These are phyloP conservation scores for Sutorius australiensis DNA, from an alignment of 768 basidiomycete species.

Conservation along the genomic window DNA sequence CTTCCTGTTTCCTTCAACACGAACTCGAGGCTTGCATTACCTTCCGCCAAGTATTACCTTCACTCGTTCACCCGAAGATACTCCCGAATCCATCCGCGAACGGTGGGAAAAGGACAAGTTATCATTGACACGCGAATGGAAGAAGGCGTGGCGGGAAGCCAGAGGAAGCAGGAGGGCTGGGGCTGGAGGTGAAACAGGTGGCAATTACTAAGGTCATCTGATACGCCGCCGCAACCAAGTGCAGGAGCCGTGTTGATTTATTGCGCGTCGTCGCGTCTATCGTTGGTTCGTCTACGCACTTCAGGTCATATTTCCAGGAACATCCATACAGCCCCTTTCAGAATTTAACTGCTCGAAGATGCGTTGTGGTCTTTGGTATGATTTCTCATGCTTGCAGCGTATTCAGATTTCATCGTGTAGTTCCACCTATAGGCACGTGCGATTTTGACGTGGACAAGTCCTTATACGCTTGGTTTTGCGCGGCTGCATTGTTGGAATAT, in stretches of 20 bases:
- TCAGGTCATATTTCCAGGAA: not conserved
- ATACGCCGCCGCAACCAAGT: not conserved
- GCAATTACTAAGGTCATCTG: constrained; percentile 6
- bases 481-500: not conserved
- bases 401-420: not conserved
- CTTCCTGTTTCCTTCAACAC: constrained; percentile 32
- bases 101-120: constrained; percentile 69
- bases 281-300: not conserved
- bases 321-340: not conserved
- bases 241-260: not conserved
- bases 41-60: constrained; percentile 20
- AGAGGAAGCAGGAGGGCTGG: constrained; percentile 57
- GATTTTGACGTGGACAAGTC: not conserved
- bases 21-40: constrained; percentile 49
- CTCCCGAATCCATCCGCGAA: constrained; percentile 48
- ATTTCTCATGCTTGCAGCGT: not conserved
- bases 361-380: not conserved
- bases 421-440: not conserved
- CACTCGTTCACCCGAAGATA: constrained; percentile 21
- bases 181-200: constrained; percentile 30
- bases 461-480: not conserved
- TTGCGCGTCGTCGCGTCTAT: not conserved
- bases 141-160: constrained; percentile 71
- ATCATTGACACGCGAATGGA: constrained; percentile 73
- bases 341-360: not conserved